A percentile compares a stretch with the other conserved stretches of the same genome.
These are phyloP conservation scores for Scedosporium apiospermum DNA, from an alignment of 2,329 filamentous ascomycete genomes.

Conservation along the genomic window DNA sequence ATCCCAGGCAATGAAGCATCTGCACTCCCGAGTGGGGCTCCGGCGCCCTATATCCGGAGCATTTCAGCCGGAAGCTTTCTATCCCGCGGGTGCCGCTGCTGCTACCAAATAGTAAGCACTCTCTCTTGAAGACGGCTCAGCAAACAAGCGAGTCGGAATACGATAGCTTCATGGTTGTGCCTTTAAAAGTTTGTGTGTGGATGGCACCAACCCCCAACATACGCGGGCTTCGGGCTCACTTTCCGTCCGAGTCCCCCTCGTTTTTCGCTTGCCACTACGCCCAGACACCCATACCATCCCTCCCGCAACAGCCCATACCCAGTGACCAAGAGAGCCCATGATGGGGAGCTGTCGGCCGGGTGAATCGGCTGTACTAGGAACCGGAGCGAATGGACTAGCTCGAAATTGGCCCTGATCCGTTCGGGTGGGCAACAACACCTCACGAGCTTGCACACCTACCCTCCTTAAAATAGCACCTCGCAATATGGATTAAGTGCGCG, in stretches of 20 bases:
- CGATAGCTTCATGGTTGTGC: not conserved
- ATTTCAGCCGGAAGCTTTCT: not conserved
- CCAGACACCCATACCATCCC: not conserved
- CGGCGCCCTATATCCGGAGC: not conserved
- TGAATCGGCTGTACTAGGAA: not conserved
- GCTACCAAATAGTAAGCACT: not conserved
- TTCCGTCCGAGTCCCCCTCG: not conserved
- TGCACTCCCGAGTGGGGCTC: not conserved
- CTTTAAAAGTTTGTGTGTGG: not conserved
- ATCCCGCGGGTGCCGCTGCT: not conserved
- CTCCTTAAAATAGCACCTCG: not conserved
- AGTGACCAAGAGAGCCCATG: not conserved
- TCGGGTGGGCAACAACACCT: not conserved
- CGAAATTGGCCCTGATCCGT: not conserved
- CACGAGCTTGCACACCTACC: not conserved
- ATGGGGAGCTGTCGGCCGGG: not conserved
- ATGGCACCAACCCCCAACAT: not conserved
- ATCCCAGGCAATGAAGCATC: not conserved
- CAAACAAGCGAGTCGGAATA: not conserved
- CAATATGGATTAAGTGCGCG: not conserved
- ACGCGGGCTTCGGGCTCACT: not conserved
- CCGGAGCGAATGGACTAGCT: not conserved
- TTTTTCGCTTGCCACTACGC: not conserved
- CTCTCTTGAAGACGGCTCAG: not conserved
- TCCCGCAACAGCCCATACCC: not conserved